Percentiles rank a stretch among this genome's conserved stretches.
Conservation (phyloP, 2,329 filamentous ascomycete species). For the Pseudogymnoascus sp. region DNA sequence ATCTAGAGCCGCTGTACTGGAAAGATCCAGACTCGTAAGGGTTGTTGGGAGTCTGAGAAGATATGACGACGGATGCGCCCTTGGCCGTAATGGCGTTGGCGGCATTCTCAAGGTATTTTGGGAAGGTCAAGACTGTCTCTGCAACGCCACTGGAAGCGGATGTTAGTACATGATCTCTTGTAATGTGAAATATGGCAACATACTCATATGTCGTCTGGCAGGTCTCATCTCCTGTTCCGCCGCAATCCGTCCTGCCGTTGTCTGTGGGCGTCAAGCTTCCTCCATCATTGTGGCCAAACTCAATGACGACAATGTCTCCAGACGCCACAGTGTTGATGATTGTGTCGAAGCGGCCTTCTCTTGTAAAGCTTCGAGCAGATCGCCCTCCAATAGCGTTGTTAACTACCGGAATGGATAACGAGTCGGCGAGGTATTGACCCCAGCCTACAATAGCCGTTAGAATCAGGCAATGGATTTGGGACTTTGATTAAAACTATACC, state of each 20-base stretch:
- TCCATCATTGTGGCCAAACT: constrained; percentile 67
- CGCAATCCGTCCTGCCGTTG: constrained; percentile 54
- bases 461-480: neutral
- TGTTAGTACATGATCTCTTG: neutral
- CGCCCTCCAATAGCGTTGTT: constrained; percentile 60
- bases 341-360: constrained; percentile 54
- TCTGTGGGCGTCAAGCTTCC: constrained; percentile 45
- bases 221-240: constrained; percentile 23
- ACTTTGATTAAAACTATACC: neutral
- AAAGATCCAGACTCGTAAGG: constrained; percentile 49
- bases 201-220: constrained; percentile 11
- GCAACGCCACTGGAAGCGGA: neutral
- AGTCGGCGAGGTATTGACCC: constrained; percentile 19
- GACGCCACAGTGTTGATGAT: constrained; percentile 44
- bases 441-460: constrained; percentile 13
- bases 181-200: neutral
- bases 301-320: constrained; percentile 61
- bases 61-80: constrained; percentile 53
- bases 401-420: constrained; percentile 12
- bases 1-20: constrained; percentile 38
- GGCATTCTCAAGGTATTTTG: constrained; percentile 20
- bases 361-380: constrained; percentile 55
- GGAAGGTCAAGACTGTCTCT: constrained; percentile 1
- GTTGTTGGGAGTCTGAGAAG: constrained; percentile 55
- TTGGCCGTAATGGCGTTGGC: constrained; percentile 34